Base-by-base conservation (phyloP, 495 filamentous ascomycete species). In the Podospora didyma region DNA sequence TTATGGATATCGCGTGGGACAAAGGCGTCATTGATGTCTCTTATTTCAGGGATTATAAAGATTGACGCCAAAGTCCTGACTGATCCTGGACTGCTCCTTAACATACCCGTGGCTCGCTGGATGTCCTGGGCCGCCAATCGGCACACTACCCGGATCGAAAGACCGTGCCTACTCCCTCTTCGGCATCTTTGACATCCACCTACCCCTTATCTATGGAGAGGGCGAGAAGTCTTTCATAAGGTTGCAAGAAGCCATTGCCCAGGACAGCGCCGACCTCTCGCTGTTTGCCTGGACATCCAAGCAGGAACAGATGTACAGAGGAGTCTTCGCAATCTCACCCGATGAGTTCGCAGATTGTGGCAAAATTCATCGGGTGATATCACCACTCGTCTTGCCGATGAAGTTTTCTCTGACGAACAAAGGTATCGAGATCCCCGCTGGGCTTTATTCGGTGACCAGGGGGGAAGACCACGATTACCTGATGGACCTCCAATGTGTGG, bases 1-100 rank as follows among this genome's bases (percentile, higher is more conserved):
- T 42, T 56, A 28, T 75, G 71, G 72, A 24, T 19, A 9, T 12
- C 16, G 17, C 17, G 17, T 10, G 46, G 54, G 16, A 42, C 54
- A 6, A 39, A 39, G 7, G 17, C 26, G 12, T 46, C 46, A 19
- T 46, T 56, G 2, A 17, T 19, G n/a, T n/a, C n/a, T n/a, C 21
- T 23, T 6, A 12, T 16, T 22, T n/a, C 7, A 50, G 16, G 7
- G 34, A 3, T 50, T 17, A 50, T 46, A 2, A 14, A 11, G 2
- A 56, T 49, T 10, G 37, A 22, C 20, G 39, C 3, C 6, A 14
- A 23, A 7, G 20, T 44, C 28, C 24, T 55, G 20, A 9, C 20
- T 11, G 28, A 45, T 24, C 21, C 11, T 16, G 22, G 28, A 3
- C 39, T 42, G 19, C 39, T 44, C 12, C 19, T 3, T 12, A 23